Conservation (phyloP, 176 grass and related monocot species). For the Thalia dealbata region DNA sequence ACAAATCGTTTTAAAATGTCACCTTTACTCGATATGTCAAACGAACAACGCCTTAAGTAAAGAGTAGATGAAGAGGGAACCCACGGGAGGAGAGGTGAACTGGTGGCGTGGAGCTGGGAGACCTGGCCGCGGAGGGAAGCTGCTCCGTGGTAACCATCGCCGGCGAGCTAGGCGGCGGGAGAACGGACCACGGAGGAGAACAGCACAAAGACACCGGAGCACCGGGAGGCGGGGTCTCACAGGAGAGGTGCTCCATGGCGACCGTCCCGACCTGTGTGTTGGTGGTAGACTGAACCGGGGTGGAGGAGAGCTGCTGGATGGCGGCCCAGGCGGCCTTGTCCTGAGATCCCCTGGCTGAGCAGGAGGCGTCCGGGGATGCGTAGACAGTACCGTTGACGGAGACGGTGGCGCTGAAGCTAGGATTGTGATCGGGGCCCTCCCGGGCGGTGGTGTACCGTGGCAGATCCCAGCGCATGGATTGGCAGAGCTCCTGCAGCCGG, state of each 20-base stretch:
- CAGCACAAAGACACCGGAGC: too few species aligned
- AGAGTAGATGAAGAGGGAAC: not conserved
- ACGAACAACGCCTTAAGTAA: not conserved
- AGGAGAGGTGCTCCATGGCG: not conserved
- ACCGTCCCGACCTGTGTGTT: conserved; percentile 43
- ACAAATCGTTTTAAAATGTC: not conserved
- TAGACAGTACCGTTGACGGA: conserved; percentile 42
- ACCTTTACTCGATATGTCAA: not conserved
- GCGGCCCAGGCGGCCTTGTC: conserved; percentile 58
- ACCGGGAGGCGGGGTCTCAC: not conserved
- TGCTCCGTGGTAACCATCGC: conserved; percentile 25
- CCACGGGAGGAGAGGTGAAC: conserved; percentile 20
- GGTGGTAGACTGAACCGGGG: conserved; percentile 39
- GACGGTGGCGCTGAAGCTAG: conserved; percentile 42
- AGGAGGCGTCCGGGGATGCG: conserved; percentile 29
- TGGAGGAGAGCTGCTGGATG: conserved; percentile 35
- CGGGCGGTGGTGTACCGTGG: conserved; percentile 37
- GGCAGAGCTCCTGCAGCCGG: conserved; percentile 58
- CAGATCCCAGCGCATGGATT: conserved; percentile 42
- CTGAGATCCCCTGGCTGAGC: conserved; percentile 45
- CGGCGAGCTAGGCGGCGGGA: conserved; percentile 39
- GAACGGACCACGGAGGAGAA: conserved; percentile 27
- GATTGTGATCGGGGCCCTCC: conserved; percentile 27
- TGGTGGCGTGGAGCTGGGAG: conserved; percentile 2
- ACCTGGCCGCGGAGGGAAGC: not conserved